Conservation (phyloP, 2,329 filamentous ascomycete genomes). For the Fusarium nelsonii region DNA sequence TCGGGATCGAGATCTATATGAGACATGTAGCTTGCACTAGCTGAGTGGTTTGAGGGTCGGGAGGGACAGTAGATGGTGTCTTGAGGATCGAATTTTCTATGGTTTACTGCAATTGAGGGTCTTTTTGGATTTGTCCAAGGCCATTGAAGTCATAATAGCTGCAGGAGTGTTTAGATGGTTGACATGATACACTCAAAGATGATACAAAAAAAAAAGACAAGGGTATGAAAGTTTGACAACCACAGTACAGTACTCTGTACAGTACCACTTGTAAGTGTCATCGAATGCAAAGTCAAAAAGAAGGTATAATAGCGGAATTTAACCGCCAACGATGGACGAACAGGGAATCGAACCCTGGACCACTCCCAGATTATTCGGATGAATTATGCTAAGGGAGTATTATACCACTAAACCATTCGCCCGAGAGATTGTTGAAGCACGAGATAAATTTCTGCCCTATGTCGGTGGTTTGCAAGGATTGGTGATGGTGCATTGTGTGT, state of each 20-base stretch:
- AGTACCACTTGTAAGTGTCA: not conserved
- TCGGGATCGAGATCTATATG: conserved; percentile 26
- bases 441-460: not conserved
- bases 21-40: not conserved
- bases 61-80: not conserved
- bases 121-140: not conserved
- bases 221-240: too few relatives aligned
- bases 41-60: not conserved
- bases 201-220: not conserved
- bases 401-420: conserved; percentile 53
- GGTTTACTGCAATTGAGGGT: not conserved
- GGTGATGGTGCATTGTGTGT: conserved; percentile 17
- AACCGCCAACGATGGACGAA: conserved; percentile 49
- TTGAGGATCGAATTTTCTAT: not conserved
- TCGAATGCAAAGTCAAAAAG: conserved; percentile 20
- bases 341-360: conserved; percentile 54
- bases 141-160: not conserved
- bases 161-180: not conserved
- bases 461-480: not conserved
- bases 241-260: not conserved
- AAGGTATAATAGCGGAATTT: conserved; percentile 29
- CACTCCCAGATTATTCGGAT: conserved; percentile 47
- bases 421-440: conserved; percentile 15
- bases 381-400: conserved; percentile 52
- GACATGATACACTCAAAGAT: not conserved